phyloP scores from a whole-genome alignment of 108 stramenopile species.

The Phaeodactylum tricornutum region DNA sequence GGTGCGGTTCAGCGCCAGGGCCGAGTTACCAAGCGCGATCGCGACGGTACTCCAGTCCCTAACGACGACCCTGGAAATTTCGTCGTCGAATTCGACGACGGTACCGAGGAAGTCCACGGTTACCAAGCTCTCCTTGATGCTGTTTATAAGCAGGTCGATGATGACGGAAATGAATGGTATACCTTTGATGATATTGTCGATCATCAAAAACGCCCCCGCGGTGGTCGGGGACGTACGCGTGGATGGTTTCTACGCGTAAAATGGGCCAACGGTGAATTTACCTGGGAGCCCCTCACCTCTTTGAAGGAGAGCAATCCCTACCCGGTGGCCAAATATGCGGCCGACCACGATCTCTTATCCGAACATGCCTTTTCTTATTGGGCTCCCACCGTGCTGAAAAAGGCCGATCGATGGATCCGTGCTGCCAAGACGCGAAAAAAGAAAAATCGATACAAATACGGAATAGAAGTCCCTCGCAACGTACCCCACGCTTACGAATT shows the following conservation, averaged over 20 bases:
- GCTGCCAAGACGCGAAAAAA: constrained; percentile 2
- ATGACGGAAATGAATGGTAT: too few species aligned
- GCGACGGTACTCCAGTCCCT: too few species aligned
- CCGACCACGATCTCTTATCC: constrained; percentile 1
- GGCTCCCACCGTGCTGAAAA: constrained; percentile 15
- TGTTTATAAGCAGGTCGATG: too few species aligned
- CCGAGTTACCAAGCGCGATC: too few species aligned
- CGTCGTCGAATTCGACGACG: too few species aligned
- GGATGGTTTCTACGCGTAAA: constrained; percentile 36
- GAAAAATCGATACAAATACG: constrained; percentile 16
- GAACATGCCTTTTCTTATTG: constrained; percentile 33
- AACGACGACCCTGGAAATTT: too few species aligned
- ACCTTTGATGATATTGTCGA: too few species aligned
- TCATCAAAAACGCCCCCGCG: too few species aligned
- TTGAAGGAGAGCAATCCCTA: constrained; percentile 18
- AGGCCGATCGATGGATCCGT: constrained; percentile 13
- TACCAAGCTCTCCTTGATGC: too few species aligned
- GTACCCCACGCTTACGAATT: constrained; percentile 16
- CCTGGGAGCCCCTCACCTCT: constrained; percentile 11
- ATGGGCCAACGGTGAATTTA: constrained; percentile 22
- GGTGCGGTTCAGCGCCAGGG: too few species aligned
- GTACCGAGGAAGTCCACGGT: too few species aligned
- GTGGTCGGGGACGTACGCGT: too few species aligned
- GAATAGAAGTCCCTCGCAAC: constrained; percentile 17
- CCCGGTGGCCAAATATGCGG: constrained; percentile 14